phyloP scores from a whole-genome alignment of 441 rosid species.

The Kokia cookei region DNA sequence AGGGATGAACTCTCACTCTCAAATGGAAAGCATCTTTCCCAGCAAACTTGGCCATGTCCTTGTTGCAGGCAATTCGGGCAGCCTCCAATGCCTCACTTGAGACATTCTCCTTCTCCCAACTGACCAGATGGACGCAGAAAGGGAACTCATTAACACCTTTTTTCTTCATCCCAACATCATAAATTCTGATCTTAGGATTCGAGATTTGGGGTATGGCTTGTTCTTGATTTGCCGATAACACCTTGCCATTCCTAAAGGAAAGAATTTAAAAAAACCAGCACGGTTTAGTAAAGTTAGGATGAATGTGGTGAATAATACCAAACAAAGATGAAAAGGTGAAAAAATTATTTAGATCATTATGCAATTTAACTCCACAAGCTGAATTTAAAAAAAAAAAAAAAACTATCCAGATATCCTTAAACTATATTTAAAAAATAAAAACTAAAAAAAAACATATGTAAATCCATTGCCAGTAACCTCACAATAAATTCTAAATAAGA shows the following conservation, averaged over 20 bases:
- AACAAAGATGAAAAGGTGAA: background rate
- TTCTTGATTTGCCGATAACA: constrained; percentile 36
- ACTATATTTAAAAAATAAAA: too few relatives aligned
- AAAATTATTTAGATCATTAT: background rate
- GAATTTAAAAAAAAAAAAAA: too few relatives aligned
- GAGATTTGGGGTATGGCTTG: constrained; percentile 31
- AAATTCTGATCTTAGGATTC: constrained; percentile 32
- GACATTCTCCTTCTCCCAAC: constrained; percentile 35
- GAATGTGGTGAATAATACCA: background rate
- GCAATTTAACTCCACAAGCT: background rate
- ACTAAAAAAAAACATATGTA: too few relatives aligned
- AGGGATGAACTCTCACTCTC: constrained; percentile 31
- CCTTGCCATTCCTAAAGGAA: constrained; percentile 25
- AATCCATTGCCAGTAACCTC: too few relatives aligned
- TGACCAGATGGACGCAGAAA: constrained; percentile 26
- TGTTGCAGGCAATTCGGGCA: constrained; percentile 34
- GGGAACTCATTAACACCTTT: constrained; percentile 12
- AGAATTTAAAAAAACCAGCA: background rate
- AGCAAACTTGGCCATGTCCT: constrained; percentile 32
- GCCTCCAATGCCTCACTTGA: constrained; percentile 39
- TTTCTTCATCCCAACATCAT: constrained; percentile 12
- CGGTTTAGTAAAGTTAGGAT: background rate
- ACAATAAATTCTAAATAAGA: too few relatives aligned
- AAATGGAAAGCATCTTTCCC: constrained; percentile 34
- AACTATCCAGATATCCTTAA: too few relatives aligned